Evolutionary conservation across 106 monocot genomes (phyloP), one percentile per base, ranked within the genome.

Genomic region (Phalaenopsis equestris): DNA sequence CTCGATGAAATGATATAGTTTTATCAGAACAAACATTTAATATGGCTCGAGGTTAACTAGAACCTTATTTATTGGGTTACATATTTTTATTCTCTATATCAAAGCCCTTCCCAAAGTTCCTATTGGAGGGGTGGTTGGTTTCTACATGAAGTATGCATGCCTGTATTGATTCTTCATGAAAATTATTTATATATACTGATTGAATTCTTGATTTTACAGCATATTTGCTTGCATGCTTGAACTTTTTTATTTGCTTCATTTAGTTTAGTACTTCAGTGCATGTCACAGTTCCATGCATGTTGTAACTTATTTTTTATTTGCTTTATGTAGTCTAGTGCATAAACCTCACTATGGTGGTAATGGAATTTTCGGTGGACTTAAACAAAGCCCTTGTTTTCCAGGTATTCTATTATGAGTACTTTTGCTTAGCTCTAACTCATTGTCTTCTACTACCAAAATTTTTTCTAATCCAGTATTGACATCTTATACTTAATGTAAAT

Each of bases 381-480:
- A 55, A 55, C 37, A 77, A 77, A 17, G 52, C 77, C 0, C 77
- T 77, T 52, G 77, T 77, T 77, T 77, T 52, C 37, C 77, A 77
- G 77, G 77, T 77, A 77, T 1, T 74, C 43, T 45, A 74, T 70
- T 70, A 38, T 70, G 36, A 4, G 16, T 3, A 70, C 70, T 70
- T 38, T 39, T 2, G 38, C 39, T 38, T 61, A 18, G 4, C 21
- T 61, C 19, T 21, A 21, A 21, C 21, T 61, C 61, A n/a, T 61
- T 61, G 21, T 61, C 61, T 61, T 4, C 61, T 70, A 39, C 36
- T 15, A 39, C 14, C 38, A 39, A 38, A 70, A 39, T 70, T 39
- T 39, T 15, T 39, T 70, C 15, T 41, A 70, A 70, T 39, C 9
- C 21, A 61, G 61, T 7, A 61, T 21, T 21, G 10, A 61, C 38